Base-by-base conservation (phyloP, 2,329 filamentous ascomycete genomes). In the Chalaropsis ovoidea region DNA sequence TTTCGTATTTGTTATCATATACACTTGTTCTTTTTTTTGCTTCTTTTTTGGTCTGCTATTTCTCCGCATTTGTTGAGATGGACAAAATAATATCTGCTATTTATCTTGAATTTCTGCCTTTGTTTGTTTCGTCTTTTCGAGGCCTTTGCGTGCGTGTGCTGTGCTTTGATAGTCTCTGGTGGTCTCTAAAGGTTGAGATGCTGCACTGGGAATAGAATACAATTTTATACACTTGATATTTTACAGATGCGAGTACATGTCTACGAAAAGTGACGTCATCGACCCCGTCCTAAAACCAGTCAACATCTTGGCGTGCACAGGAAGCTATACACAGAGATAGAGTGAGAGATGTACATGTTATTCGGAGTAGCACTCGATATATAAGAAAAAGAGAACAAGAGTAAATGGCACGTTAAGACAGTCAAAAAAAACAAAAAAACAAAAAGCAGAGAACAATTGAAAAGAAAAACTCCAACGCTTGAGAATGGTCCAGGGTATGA, bases 401-500 rank as follows among this genome's bases (percentile, higher is more conserved):
- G 35, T 45, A 19, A 3, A 52, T 13, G 8, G 39, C 10, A 24
- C 10, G 22, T 3, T 15, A 27, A 56, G 22, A 56, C 52, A 17
- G 11, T 42, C 22, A 63, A 39, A 31, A 11, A 47, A 52, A 35
- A 19, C 2, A 47, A 52, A 27, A 41, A 63, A 39, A 63, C 8
- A 17, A 63, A 54, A 54, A 54, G 54, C 2, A 56, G 19, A 54
- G 31, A 35, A 31, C 24, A 31, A 56, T 3, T 17, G 13, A 47
- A 13, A 62, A 47, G 6, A 47, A 39, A 52, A 63, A 63, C 43
- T 58, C 47, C 47, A 58, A 42, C 62, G 47, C 47, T 45, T 47
- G 43, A 66, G 24, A 58, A 63, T 63, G 56, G 39, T 61, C 64
- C 49, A 54, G 65, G 65, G 65, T 66, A 66, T 66, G 60, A 64